Conservation (phyloP, 108 stramenopile species). For the Skeletonema tropicum region DNA sequence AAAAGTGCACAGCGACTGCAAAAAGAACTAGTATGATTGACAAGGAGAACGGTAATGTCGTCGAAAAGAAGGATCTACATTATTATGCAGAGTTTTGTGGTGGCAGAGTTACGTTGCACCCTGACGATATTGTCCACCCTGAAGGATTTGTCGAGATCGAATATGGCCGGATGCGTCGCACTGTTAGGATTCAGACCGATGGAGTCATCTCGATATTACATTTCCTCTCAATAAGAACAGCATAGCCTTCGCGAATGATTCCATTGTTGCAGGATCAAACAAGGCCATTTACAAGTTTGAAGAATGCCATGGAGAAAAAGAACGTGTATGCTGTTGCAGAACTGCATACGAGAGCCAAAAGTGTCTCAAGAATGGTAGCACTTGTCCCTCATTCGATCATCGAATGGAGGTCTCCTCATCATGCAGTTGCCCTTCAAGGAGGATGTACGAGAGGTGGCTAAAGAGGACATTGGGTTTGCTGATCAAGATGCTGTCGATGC, state of each 20-base stretch:
- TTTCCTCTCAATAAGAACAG: constrained; percentile 38
- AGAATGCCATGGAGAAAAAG: constrained; percentile 72
- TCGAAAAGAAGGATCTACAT: constrained; percentile 29
- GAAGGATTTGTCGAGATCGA: constrained; percentile 35
- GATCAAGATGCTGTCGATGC: constrained; percentile 57
- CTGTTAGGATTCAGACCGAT: constrained; percentile 68
- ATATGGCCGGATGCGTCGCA: constrained; percentile 41
- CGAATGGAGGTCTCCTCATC: constrained; percentile 52
- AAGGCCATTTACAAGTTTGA: constrained; percentile 64
- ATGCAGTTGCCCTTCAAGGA: constrained; percentile 69
- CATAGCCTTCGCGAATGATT: constrained; percentile 65
- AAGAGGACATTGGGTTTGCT: constrained; percentile 29
- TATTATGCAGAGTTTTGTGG: constrained; percentile 41
- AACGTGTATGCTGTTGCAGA: constrained; percentile 76
- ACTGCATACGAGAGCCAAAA: constrained; percentile 50
- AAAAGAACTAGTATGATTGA: constrained; percentile 23
- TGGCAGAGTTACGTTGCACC: constrained; percentile 32
- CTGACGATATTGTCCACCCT: constrained; percentile 23
- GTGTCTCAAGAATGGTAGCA: constrained; percentile 63
- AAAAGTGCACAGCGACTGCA: constrained; percentile 51
- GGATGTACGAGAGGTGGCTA: constrained; percentile 35
- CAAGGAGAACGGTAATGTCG: constrained; percentile 20
- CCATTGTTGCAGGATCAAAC: constrained; percentile 46
- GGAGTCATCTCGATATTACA: constrained; percentile 43
- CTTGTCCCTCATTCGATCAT: constrained; percentile 62